A percentile compares a stretch with the other conserved stretches of the same genome.
These are phyloP conservation scores for Goffeauzyma gilvescens DNA, from an alignment of 768 basidiomycete species.

Conservation along the genomic window DNA sequence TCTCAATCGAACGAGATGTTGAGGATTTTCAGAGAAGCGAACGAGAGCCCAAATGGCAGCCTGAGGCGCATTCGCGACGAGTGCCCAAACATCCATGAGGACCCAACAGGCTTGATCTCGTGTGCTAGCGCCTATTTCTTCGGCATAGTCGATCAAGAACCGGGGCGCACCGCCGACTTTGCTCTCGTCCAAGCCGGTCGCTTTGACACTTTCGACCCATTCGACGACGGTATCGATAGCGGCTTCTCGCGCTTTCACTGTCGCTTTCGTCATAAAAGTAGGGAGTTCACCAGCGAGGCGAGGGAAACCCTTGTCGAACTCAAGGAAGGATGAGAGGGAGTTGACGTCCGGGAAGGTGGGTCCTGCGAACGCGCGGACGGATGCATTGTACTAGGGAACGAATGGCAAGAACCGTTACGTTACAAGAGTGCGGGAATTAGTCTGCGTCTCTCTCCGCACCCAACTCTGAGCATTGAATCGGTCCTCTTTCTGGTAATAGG, in stretches of 20 bases:
- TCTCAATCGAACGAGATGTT: slow-evolving; percentile 15
- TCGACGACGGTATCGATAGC: slow-evolving; percentile 11
- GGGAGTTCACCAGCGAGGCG: slow-evolving; percentile 13
- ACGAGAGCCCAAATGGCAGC: slow-evolving; percentile 19
- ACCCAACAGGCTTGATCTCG: slow-evolving; percentile 12
- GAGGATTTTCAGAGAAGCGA: slow-evolving; percentile 12
- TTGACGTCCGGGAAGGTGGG: slow-evolving; percentile 11
- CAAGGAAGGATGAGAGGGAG: slow-evolving; percentile 5
- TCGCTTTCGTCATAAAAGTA: slow-evolving; percentile 9
- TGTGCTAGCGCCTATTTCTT: not conserved
- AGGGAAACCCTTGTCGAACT: slow-evolving; percentile 18
- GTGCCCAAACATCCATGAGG: slow-evolving; percentile 16
- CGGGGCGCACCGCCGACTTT: not conserved
- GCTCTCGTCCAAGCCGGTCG: not conserved
- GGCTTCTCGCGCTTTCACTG: slow-evolving; percentile 7
- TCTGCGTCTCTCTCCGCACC: not conserved
- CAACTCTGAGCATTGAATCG: not conserved
- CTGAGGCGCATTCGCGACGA: slow-evolving; percentile 19
- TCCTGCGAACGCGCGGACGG: slow-evolving; percentile 17
- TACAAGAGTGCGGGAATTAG: not conserved
- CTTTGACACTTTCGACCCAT: not conserved
- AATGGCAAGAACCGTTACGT: not conserved
- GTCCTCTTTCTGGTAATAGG: not conserved
- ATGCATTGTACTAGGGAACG: slow-evolving; percentile 11
- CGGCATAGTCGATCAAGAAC: slow-evolving; percentile 2